A percentile compares a stretch with the other conserved stretches of the same genome.
These are phyloP conservation scores for Didymella pomorum DNA, from an alignment of 2,329 filamentous ascomycete species.

Conservation along the genomic window DNA sequence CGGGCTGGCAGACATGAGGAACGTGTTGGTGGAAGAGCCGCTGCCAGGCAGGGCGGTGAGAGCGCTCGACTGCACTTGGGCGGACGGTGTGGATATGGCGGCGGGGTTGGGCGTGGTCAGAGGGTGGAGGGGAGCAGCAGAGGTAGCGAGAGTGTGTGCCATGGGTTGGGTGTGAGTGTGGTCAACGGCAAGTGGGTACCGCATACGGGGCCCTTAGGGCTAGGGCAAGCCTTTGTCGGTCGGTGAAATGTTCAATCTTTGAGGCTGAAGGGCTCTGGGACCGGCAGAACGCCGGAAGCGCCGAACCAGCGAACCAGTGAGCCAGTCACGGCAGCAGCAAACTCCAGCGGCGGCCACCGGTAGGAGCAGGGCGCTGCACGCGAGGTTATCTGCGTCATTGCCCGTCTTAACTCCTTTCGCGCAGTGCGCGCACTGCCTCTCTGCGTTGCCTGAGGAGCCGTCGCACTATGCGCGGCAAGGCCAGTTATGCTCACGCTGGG, in stretches of 20 bases:
- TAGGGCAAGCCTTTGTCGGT: constrained; percentile 30
- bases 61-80: constrained; percentile 52
- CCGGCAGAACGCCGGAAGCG: constrained; percentile 18
- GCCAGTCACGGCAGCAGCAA: constrained; percentile 26
- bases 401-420: neutral
- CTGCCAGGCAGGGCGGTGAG: constrained; percentile 56
- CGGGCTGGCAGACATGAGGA: constrained; percentile 84
- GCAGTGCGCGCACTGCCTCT: constrained; percentile 1
- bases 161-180: constrained; percentile 34
- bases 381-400: neutral
- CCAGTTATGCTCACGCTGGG: constrained; percentile 15
- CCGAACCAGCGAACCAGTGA: constrained; percentile 6
- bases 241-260: constrained; percentile 31
- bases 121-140: constrained; percentile 27
- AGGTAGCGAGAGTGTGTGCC: constrained; percentile 37
- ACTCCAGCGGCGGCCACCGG: constrained; percentile 5
- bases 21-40: constrained; percentile 76
- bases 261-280: constrained; percentile 25
- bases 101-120: constrained; percentile 35
- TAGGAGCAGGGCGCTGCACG: neutral
- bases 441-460: constrained; percentile 22
- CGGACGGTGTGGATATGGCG: constrained; percentile 47
- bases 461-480: constrained; percentile 13
- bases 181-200: constrained; percentile 19
- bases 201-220: constrained; percentile 31